phyloP scores from a whole-genome alignment of 306 rosid genomes.

The Inga oerstediana region DNA sequence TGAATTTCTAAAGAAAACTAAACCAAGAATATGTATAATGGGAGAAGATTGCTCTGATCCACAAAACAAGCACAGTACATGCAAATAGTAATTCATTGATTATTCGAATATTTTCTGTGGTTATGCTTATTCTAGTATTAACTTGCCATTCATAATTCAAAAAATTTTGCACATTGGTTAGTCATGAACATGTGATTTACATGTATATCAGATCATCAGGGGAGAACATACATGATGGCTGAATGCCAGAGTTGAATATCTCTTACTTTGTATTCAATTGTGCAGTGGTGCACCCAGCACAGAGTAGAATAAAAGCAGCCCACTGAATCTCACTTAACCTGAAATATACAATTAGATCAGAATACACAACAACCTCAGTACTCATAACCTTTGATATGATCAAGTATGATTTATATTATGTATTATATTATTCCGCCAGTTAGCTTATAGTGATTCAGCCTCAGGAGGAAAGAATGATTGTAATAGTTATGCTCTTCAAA shows the following conservation, averaged over 20 bases:
- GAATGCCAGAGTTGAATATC: constrained; percentile 18
- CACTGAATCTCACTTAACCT: constrained; percentile 97
- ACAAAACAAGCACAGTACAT: constrained; percentile 14
- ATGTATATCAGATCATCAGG: constrained; percentile 7
- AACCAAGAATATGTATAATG: background rate
- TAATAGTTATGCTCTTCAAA: constrained; percentile 3
- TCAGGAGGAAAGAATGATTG: constrained; percentile 7
- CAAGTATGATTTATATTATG: background rate
- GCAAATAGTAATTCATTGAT: background rate
- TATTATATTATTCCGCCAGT: background rate
- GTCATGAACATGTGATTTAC: background rate
- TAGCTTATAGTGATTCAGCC: constrained; percentile 17
- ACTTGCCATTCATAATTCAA: background rate
- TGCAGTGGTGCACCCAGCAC: constrained; percentile 94
- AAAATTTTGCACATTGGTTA: background rate
- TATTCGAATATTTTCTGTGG: constrained; percentile 3
- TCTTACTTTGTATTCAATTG: constrained; percentile 86
- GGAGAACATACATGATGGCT: constrained; percentile 27
- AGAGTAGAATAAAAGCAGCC: constrained; percentile 95
- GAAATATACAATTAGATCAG: constrained; percentile 44
- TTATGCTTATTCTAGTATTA: constrained; percentile 14
- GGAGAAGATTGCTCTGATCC: constrained; percentile 7
- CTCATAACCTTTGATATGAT: constrained; percentile 4
- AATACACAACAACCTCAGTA: constrained; percentile 18
- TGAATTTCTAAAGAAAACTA: constrained; percentile 4